Evolutionary conservation across 2,329 filamentous ascomycete species (phyloP), one percentile per base, ranked within the genome.

Genomic region (Curvularia eragrostidis): DNA sequence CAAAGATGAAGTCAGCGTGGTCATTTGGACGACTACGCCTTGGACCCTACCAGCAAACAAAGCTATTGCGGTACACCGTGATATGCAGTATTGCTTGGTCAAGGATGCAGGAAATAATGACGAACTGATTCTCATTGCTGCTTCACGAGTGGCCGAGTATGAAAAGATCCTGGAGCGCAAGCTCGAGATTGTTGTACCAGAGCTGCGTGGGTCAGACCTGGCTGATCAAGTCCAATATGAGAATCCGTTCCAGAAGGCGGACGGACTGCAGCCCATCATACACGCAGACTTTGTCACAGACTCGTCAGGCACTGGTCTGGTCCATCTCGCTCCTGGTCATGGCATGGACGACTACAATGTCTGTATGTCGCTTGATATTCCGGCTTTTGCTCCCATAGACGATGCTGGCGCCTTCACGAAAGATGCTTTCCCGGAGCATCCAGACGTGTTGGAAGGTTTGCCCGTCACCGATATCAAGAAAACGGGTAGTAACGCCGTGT

Each of bases 11-110:
- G 26, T 97, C 10, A 89, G 84, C 73, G 91, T 90, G n/a, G 84
- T 95, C n/a, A 91, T 98, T 50, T 99, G 95, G 95, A 99, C 95
- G 1, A 99, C 95, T 0, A 99, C 95, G 0, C 95, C 95, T 0
- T 99, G 95, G 95, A 99, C 95, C 0, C 81, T 99, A 5, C 94
- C 95, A 0, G 93, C 94, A 1, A 99, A 99, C 74, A 87, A 87
- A 72, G 93, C 91, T 0, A 93, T 99, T 73, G 93, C 92, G 2
- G 84, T 98, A 34, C 87, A 92, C 67, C 80, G 85, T 6, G 87
- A 91, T 38, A 78, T 98, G 59, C 81, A 87, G 42, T 99, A 98
- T 74, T 82, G 83, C 3, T 77, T 96, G 19, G 80, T 96, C 36
- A 80, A 83, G 23, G 69, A 76, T 28, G 43, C 62, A 5, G 58